A percentile compares a stretch with the other conserved stretches of the same genome.
phyloP scores from a whole-genome alignment of 768 basidiomycete genomes.

The Macrolepiota albuminosa region DNA sequence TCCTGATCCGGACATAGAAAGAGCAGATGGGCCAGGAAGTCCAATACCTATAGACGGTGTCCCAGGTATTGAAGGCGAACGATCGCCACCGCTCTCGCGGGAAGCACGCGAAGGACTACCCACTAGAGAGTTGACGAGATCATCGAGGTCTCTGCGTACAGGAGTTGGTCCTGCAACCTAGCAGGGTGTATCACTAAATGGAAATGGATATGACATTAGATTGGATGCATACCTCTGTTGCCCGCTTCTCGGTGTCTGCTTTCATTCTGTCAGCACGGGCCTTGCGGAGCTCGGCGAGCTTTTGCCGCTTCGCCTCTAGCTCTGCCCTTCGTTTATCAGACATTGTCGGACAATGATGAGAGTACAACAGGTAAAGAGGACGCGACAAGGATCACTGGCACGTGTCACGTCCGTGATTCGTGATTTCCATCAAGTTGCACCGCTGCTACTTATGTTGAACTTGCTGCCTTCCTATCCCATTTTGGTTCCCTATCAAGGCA shows the following conservation, averaged over 20 bases:
- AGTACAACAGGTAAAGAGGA: not conserved
- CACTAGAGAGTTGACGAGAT: slow-evolving; percentile 62
- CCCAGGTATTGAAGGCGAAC: slow-evolving; percentile 71
- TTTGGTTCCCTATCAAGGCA: not conserved
- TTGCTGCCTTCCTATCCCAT: not conserved
- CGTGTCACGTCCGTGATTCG: not conserved
- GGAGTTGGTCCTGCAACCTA: slow-evolving; percentile 38
- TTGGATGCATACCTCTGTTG: slow-evolving; percentile 29
- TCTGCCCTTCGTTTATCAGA: slow-evolving; percentile 76
- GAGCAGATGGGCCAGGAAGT: slow-evolving; percentile 30
- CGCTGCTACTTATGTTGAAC: not conserved
- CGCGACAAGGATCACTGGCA: slow-evolving; percentile 7
- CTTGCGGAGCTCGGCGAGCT: slow-evolving; percentile 79
- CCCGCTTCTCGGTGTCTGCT: slow-evolving; percentile 41
- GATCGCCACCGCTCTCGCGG: slow-evolving; percentile 55
- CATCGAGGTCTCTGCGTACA: slow-evolving; percentile 55
- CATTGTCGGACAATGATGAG: slow-evolving; percentile 18
- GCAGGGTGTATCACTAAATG: not conserved
- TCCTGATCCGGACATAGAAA: slow-evolving; percentile 47
- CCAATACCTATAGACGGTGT: slow-evolving; percentile 49
- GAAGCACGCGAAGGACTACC: slow-evolving; percentile 36
- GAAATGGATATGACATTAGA: not conserved
- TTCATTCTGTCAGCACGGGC: slow-evolving; percentile 69
- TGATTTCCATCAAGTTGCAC: not conserved
- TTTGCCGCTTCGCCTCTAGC: slow-evolving; percentile 86